Evolutionary conservation across 768 basidiomycete species (phyloP), one percentile per base, ranked within the genome.

Genomic region (Macrocybe gigantea): DNA sequence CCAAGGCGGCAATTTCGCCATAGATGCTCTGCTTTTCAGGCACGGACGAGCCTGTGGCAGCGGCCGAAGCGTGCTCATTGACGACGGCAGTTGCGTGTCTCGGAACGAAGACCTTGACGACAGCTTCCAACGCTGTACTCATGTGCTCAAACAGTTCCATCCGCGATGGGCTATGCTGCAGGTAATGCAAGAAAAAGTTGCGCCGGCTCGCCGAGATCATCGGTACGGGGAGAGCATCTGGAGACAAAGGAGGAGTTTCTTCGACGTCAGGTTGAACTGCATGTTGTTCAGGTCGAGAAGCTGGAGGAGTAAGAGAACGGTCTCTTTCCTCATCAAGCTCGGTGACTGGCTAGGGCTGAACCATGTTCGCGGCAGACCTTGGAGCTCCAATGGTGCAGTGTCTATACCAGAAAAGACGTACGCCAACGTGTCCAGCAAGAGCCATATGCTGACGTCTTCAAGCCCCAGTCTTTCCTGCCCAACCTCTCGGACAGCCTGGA

Each of bases 211-310:
- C 36, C 14, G 45, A 30, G n/a, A 46, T 32, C 44, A 46, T 41
- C 41, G 49, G 51, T 9, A 45, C 42, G 14, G 51, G 51, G 8
- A 52, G 33, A 55, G 47, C 51, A 55, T 53, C 37, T 50, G 54
- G 10, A 55, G 36, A 33, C 48, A 55, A 2, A 55, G 43, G 5
- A 49, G 30, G 13, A 53, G 44, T 42, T 55, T 55, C 38, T 55
- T 47, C 13, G 51, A 47, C 7, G 40, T 35, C 14, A 50, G 15
- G 38, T 55, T 51, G 31, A 53, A 53, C 37, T 31, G 43, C 51
- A 53, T 53, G 13, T 31, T 10, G 36, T 49, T 52, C 7, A 13
- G 12, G 9, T 43, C 37, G 6, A 55, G 41, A 6, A 53, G 30
- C 40, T 49, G 35, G 14, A 55, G 13, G 15, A 55, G 45, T 9